Conservation (phyloP, 768 basidiomycete species). For the Russula sp. region DNA sequence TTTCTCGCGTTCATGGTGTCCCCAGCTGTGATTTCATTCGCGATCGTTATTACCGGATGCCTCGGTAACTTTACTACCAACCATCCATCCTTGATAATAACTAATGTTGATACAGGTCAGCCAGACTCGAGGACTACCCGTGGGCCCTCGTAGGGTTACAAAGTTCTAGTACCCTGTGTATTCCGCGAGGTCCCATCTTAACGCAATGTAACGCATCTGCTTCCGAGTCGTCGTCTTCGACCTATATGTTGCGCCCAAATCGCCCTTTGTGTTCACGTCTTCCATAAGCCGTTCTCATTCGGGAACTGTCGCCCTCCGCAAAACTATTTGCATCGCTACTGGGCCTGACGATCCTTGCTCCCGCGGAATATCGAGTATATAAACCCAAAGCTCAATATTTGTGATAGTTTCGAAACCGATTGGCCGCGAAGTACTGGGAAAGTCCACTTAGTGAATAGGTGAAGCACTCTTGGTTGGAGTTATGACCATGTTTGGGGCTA, state of each 20-base stretch:
- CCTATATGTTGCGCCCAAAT: constrained; percentile 22
- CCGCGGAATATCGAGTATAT: constrained; percentile 22
- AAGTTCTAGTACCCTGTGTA: too few relatives aligned
- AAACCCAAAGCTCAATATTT: neutral
- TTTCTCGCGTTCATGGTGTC: constrained; percentile 22
- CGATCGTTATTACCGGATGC: constrained; percentile 24
- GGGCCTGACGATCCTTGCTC: constrained; percentile 25
- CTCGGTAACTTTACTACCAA: neutral
- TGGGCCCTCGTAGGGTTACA: constrained; percentile 23
- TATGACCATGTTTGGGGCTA: constrained; percentile 7
- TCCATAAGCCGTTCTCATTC: constrained; percentile 19
- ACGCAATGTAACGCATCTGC: constrained; percentile 22
- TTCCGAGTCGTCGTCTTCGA: constrained; percentile 24
- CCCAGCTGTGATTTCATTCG: constrained; percentile 25
- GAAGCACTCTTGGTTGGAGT: neutral
- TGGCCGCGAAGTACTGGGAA: neutral
- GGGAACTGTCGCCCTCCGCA: constrained; percentile 21
- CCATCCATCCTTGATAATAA: too few relatives aligned
- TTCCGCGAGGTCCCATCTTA: neutral
- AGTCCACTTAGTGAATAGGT: neutral
- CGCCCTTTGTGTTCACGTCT: constrained; percentile 18
- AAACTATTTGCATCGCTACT: constrained; percentile 26
- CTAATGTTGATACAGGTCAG: too few relatives aligned
- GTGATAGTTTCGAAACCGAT: neutral
- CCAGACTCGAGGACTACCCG: neutral